Conservation (phyloP, 2,329 filamentous ascomycete genomes). For the Thermothelomyces thermophilus region DNA sequence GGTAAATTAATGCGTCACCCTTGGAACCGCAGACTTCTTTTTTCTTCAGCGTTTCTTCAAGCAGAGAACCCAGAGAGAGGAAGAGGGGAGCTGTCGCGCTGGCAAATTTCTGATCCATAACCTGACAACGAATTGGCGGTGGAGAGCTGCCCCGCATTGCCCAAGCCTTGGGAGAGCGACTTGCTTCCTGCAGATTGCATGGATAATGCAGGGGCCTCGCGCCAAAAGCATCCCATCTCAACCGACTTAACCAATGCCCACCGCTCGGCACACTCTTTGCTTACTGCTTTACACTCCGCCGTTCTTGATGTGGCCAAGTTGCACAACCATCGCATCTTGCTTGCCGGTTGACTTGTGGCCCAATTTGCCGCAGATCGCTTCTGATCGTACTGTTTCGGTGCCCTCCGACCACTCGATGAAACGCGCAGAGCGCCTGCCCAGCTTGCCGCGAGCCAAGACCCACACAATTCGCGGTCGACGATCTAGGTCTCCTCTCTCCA, state of each 20-base stretch:
- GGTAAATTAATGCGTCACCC: too few species aligned
- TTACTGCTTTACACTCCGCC: too few species aligned
- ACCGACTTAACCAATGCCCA: not conserved
- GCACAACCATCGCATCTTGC: not conserved
- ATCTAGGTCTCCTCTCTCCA: conserved; percentile 14
- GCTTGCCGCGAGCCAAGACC: conserved; percentile 20
- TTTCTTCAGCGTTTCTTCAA: too few species aligned
- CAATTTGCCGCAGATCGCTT: conserved; percentile 11
- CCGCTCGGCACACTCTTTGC: not conserved
- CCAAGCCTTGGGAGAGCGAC: not conserved
- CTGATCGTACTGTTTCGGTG: conserved; percentile 19
- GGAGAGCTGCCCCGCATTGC: conserved; percentile 11
- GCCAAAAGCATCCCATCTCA: not conserved
- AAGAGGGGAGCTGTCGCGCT: not conserved
- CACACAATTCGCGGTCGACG: conserved; percentile 19
- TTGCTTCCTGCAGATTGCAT: conserved; percentile 11
- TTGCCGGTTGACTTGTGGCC: not conserved
- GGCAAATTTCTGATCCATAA: not conserved
- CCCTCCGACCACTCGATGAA: conserved; percentile 18
- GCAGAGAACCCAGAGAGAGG: too few species aligned
- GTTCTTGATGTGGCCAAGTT: not conserved
- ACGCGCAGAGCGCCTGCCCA: conserved; percentile 13
- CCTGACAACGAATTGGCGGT: not conserved
- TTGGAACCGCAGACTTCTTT: too few species aligned
- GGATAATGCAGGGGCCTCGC: conserved; percentile 14